A percentile compares a stretch with the other conserved stretches of the same genome.
Conservation (phyloP, 371 early-diverging fungal genomes). For the Mortierella sp. region DNA sequence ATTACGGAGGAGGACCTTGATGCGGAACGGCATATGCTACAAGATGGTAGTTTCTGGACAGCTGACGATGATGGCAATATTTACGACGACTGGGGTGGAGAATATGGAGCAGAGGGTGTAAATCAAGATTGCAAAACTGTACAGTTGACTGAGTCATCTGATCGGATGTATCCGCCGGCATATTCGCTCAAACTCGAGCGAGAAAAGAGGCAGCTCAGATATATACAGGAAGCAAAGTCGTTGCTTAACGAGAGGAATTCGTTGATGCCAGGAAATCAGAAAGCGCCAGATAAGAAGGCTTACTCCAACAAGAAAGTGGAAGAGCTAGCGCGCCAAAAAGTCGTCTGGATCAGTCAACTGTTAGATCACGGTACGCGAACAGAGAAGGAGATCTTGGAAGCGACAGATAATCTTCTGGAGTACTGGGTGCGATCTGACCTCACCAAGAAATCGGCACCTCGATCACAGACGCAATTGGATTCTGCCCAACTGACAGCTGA, state of each 20-base stretch:
- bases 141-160: not conserved
- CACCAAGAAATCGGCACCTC: not conserved
- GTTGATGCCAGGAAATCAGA: not conserved
- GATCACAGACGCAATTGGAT: slow-evolving; percentile 14
- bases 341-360: slow-evolving; percentile 10
- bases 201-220: not conserved
- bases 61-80: slow-evolving; percentile 3
- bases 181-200: not conserved
- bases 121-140: not conserved
- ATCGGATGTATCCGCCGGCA: slow-evolving; percentile 16
- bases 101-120: not conserved
- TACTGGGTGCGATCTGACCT: slow-evolving; percentile 19
- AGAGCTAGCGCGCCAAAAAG: not conserved
- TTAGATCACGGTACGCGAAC: slow-evolving; percentile 18
- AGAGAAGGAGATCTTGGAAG: slow-evolving; percentile 32
- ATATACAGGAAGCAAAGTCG: slow-evolving; percentile 13
- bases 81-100: not conserved
- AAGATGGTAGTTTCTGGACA: slow-evolving; percentile 6
- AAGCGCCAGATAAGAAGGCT: not conserved
- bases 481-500: slow-evolving; percentile 17
- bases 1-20: slow-evolving; percentile 1
- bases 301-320: not conserved
- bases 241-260: not conserved
- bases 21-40: slow-evolving; percentile 1
- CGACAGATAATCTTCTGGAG: slow-evolving; percentile 7